phyloP scores from a whole-genome alignment of 176 grass and related monocot species.

The Juncus effusus region DNA sequence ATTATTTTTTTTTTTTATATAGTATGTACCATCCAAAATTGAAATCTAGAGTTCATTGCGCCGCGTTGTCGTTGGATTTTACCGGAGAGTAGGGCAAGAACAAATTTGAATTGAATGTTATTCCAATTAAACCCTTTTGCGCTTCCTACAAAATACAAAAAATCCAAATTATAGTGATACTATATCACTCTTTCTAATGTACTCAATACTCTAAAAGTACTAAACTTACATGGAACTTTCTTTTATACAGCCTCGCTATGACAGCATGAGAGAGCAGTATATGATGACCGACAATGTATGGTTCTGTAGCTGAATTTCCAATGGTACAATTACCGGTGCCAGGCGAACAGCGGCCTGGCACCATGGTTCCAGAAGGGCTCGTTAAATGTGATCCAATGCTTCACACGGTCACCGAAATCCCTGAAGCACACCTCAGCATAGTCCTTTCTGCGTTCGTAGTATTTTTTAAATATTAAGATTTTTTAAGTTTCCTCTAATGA shows the following conservation, averaged over 20 bases:
- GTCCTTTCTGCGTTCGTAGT: conserved; percentile 53
- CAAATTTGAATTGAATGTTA: conserved; percentile 39
- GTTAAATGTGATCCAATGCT: conserved; percentile 63
- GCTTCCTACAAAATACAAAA: not conserved
- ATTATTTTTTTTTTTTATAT: too few relatives aligned
- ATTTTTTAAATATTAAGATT: too few relatives aligned
- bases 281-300: conserved; percentile 46
- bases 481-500: too few relatives aligned
- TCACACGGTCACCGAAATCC: conserved; percentile 50
- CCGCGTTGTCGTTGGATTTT: conserved; percentile 26
- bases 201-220: too few relatives aligned
- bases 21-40: conserved; percentile 51
- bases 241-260: conserved; percentile 27
- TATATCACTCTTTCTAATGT: too few relatives aligned
- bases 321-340: conserved; percentile 26
- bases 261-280: conserved; percentile 47
- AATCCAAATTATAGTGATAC: not conserved
- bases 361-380: conserved; percentile 23
- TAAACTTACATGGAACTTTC: conserved; percentile 43
- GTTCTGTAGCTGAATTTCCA: conserved; percentile 50
- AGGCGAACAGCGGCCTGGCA: conserved; percentile 45
- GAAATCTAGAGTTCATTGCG: conserved; percentile 41
- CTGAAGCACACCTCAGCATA: conserved; percentile 58
- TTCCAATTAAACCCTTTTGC: conserved; percentile 48
- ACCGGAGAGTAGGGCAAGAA: conserved; percentile 38